phyloP scores from a whole-genome alignment of 768 basidiomycete species.

The Galerina sulciceps region DNA sequence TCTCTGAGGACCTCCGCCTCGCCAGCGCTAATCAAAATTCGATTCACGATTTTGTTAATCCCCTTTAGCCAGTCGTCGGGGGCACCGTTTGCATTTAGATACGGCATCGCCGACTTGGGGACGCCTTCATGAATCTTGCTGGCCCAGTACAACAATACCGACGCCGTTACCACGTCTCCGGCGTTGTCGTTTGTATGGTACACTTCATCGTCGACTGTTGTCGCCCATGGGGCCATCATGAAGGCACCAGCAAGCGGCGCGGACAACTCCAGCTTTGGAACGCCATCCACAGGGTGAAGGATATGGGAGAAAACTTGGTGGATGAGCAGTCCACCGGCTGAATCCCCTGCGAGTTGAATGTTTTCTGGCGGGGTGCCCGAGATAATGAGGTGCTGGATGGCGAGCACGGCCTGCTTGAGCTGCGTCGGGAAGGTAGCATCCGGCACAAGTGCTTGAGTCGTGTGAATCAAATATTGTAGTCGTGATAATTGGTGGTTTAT shows the following conservation, averaged over 20 bases:
- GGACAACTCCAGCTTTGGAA: conserved; percentile 26
- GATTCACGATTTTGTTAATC: conserved; percentile 25
- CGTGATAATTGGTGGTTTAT: not conserved
- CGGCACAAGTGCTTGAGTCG: conserved; percentile 31
- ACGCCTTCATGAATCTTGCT: conserved; percentile 1
- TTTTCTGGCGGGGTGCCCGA: conserved; percentile 33
- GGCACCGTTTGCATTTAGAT: conserved; percentile 23
- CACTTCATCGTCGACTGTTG: conserved; percentile 22
- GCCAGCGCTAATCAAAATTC: conserved; percentile 30
- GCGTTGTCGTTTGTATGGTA: not conserved
- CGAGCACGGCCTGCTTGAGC: conserved; percentile 32
- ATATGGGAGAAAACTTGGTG: conserved; percentile 40
- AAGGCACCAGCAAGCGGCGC: conserved; percentile 34
- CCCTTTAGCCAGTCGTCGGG: conserved; percentile 30
- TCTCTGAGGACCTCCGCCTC: conserved; percentile 27
- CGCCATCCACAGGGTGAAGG: conserved; percentile 35
- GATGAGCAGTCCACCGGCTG: conserved; percentile 42
- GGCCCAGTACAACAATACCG: conserved; percentile 1
- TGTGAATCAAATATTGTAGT: not conserved
- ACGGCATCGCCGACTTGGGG: not conserved
- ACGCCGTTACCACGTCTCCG: conserved; percentile 2
- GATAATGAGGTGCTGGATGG: conserved; percentile 34
- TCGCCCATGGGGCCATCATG: conserved; percentile 46
- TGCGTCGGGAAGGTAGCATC: conserved; percentile 39
- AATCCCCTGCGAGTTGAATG: conserved; percentile 42